A percentile compares a stretch with the other conserved stretches of the same genome.
These are phyloP conservation scores for Mrakia blollopis DNA, from an alignment of 768 basidiomycete genomes.

Conservation along the genomic window DNA sequence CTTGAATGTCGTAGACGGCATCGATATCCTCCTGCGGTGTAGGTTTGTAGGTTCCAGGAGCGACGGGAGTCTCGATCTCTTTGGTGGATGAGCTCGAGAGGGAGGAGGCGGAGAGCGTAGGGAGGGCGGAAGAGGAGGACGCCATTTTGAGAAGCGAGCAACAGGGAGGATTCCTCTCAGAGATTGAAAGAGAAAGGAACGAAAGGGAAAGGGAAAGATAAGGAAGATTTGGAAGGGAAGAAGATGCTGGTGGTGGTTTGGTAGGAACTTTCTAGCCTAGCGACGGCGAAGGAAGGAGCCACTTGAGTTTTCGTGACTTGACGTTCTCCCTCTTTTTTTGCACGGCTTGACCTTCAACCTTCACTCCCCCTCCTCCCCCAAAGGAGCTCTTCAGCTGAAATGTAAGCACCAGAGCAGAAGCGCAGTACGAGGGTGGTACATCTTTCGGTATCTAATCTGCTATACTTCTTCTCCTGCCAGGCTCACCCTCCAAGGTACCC, in stretches of 20 bases:
- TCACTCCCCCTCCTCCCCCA: conserved; percentile 3
- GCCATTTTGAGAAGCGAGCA: neutral
- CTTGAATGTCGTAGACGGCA: conserved; percentile 14
- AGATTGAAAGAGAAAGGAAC: neutral
- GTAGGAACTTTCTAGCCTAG: neutral
- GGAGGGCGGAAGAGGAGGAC: neutral
- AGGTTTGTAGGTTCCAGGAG: neutral
- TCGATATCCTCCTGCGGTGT: conserved; percentile 14
- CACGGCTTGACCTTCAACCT: neutral
- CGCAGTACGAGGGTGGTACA: no score
- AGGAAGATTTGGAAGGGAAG: neutral
- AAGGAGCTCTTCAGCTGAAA: neutral
- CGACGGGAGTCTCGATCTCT: conserved; percentile 16
- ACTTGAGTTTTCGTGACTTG: no score
- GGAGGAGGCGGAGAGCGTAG: conserved; percentile 25
- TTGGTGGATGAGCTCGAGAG: conserved; percentile 25
- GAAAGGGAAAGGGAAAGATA: no score
- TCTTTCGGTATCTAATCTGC: no score
- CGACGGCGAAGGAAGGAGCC: neutral
- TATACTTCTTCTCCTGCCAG: conserved; percentile 46
- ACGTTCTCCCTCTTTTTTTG: neutral
- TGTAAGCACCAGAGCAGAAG: neutral
- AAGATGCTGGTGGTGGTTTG: neutral
- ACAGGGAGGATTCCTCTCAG: neutral
- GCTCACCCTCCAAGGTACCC: conserved; percentile 73